Evolutionary conservation across 805 yeast genomes (phyloP).

Genomic region (Ogataea dorogensis): DNA sequence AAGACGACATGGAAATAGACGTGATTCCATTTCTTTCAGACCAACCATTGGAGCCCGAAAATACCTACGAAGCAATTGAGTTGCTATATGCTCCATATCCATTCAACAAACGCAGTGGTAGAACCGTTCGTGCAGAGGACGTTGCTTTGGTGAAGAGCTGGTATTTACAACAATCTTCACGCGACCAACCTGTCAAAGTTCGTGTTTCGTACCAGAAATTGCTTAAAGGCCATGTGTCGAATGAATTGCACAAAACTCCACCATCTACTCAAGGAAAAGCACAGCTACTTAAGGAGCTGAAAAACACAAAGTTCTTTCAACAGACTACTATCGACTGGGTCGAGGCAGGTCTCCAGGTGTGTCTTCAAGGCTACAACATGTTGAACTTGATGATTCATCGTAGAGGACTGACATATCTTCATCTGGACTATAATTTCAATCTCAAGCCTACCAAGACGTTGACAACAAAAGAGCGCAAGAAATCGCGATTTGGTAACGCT

Average conservation of each 20-base stretch:
- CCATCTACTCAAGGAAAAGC: conserved; percentile 47
- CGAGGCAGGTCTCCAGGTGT: conserved; percentile 93
- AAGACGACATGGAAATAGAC: conserved; percentile 36
- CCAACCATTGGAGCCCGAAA: conserved; percentile 44
- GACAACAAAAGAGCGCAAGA: conserved; percentile 93
- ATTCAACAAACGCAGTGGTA: conserved; percentile 71
- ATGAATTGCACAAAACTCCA: conserved; percentile 57
- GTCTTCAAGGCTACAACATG: conserved; percentile 93
- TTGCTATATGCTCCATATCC: conserved; percentile 86
- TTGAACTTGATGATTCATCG: conserved; percentile 84
- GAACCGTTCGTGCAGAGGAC: conserved; percentile 80
- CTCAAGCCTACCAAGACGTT: conserved; percentile 94
- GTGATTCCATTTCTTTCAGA: conserved; percentile 54
- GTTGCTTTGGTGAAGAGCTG: conserved; percentile 80
- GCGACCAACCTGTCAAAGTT: conserved; percentile 67
- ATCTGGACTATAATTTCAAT: conserved; percentile 92
- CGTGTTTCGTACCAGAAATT: conserved; percentile 87
- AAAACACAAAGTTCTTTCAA: conserved; percentile 83
- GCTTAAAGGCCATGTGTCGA: conserved; percentile 70
- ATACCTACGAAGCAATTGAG: conserved; percentile 55
- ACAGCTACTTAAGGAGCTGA: conserved; percentile 61
- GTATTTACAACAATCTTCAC: conserved; percentile 67
- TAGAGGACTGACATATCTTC: conserved; percentile 87
- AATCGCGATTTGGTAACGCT: conserved; percentile 94
- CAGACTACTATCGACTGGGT: conserved; percentile 96